Evolutionary conservation across 805 yeast genomes (phyloP).

Genomic region (Candida tammaniensis): DNA sequence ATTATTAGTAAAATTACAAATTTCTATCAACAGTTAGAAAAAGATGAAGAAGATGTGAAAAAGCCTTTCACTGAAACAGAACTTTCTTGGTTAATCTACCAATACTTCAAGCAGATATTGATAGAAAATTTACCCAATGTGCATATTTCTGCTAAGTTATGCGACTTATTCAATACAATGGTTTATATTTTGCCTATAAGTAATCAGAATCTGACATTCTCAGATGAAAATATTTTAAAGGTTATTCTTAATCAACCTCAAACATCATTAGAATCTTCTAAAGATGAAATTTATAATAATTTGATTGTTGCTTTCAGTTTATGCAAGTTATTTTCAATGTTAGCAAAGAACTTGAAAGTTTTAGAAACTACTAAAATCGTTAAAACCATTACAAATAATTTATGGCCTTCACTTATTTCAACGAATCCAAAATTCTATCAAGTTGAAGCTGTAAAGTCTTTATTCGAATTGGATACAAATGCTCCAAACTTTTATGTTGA

Average conservation of each 20-base stretch:
- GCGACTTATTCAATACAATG: conserved; percentile 19
- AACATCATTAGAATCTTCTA: conserved; percentile 8
- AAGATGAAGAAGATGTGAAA: conserved; percentile 1
- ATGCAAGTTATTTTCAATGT: conserved; percentile 35
- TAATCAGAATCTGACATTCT: conserved; percentile 1
- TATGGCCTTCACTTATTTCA: conserved; percentile 56
- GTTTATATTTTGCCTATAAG: conserved; percentile 19
- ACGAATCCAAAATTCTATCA: conserved; percentile 54
- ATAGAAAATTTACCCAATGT: conserved; percentile 15
- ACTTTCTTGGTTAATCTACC: conserved; percentile 18
- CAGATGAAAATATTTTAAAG: conserved; percentile 11
- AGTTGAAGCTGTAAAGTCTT: conserved; percentile 64
- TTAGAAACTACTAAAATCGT: conserved; percentile 22
- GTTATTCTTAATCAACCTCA: conserved; percentile 14
- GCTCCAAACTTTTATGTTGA: conserved; percentile 59
- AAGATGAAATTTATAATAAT: conserved; percentile 6
- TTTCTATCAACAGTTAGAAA: conserved; percentile 4
- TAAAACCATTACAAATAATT: conserved; percentile 35
- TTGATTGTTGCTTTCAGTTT: conserved; percentile 41
- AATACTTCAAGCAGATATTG: conserved; percentile 16
- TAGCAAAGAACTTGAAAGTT: conserved; percentile 27
- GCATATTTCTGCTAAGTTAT: conserved; percentile 16
- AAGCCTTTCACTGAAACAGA: conserved; percentile 16
- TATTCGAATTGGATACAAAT: conserved; percentile 59
- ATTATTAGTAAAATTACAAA: conserved; percentile 1